These are phyloP conservation scores for Coemansia sp. DNA, from an alignment of 192 early-diverging fungal species.

Conservation along the genomic window DNA sequence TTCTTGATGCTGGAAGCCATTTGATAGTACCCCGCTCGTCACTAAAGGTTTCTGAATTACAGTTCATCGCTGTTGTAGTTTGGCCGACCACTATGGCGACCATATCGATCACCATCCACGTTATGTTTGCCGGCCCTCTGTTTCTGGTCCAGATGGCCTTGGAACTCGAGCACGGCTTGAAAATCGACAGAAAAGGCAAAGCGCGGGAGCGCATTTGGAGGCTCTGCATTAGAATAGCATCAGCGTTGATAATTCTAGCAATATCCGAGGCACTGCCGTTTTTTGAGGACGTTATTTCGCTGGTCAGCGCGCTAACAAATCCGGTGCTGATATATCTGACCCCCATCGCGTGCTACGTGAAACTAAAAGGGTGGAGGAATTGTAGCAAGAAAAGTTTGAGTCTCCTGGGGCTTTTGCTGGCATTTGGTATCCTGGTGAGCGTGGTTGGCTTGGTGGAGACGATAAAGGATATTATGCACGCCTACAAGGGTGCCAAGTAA, in stretches of 20 bases:
- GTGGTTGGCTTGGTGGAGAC: slow-evolving; percentile 67
- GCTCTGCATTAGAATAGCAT: slow-evolving; percentile 50
- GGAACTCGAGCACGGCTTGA: slow-evolving; percentile 49
- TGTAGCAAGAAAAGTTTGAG: slow-evolving; percentile 24
- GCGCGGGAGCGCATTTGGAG: slow-evolving; percentile 55
- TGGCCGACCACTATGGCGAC: slow-evolving; percentile 63
- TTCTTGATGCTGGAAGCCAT: too few relatives aligned
- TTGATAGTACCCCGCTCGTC: too few relatives aligned
- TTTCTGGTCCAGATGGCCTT: slow-evolving; percentile 68
- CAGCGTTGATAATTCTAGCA: slow-evolving; percentile 55
- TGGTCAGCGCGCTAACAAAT: slow-evolving; percentile 71
- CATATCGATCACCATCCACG: slow-evolving; percentile 70
- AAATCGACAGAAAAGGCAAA: slow-evolving; percentile 57
- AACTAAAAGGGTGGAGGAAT: slow-evolving; percentile 62
- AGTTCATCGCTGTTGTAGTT: too few relatives aligned
- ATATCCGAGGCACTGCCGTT: slow-evolving; percentile 67
- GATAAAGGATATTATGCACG: slow-evolving; percentile 55
- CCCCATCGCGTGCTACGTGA: slow-evolving; percentile 69
- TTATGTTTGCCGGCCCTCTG: slow-evolving; percentile 73
- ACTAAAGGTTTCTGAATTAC: too few relatives aligned
- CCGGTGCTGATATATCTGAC: slow-evolving; percentile 70
- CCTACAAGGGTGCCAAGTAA: slow-evolving; percentile 25
- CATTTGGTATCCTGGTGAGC: slow-evolving; percentile 58
- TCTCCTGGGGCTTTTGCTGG: slow-evolving; percentile 41
- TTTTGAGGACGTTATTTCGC: slow-evolving; percentile 72